Conservation (phyloP, 805 yeast species). For the Cyberlindnera xishuangbannaensis region DNA sequence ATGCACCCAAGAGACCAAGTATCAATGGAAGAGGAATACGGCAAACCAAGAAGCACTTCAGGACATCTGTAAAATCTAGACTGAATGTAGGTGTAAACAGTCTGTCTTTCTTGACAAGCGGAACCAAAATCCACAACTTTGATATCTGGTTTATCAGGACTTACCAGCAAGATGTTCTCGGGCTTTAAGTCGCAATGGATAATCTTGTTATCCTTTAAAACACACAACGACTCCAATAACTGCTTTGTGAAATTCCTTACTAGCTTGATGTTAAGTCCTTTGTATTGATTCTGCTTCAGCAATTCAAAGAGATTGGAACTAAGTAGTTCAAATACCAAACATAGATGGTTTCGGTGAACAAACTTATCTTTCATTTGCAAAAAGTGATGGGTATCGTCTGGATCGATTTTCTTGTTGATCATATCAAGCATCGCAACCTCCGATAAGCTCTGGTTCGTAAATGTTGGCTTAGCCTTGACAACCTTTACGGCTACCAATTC, state of each 20-base stretch:
- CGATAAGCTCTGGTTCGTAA: slow-evolving; percentile 82
- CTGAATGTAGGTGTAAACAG: slow-evolving; percentile 86
- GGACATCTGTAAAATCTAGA: slow-evolving; percentile 93
- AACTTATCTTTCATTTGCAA: slow-evolving; percentile 80
- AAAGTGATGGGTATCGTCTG: slow-evolving; percentile 67
- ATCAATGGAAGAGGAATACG: slow-evolving; percentile 89
- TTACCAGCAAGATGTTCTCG: slow-evolving; percentile 79
- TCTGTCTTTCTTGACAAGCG: slow-evolving; percentile 88
- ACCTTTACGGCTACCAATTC: slow-evolving; percentile 93
- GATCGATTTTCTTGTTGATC: slow-evolving; percentile 65
- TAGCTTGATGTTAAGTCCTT: slow-evolving; percentile 76
- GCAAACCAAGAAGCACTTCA: slow-evolving; percentile 86
- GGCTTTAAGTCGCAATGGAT: slow-evolving; percentile 98
- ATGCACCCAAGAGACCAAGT: slow-evolving; percentile 98
- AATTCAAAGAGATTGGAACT: slow-evolving; percentile 87
- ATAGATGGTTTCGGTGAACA: slow-evolving; percentile 86
- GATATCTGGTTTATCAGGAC: slow-evolving; percentile 61
- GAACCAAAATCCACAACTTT: slow-evolving; percentile 96
- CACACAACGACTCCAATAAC: slow-evolving; percentile 71
- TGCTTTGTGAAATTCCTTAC: slow-evolving; percentile 78
- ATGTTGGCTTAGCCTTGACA: slow-evolving; percentile 87
- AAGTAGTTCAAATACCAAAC: slow-evolving; percentile 85
- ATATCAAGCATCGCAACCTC: slow-evolving; percentile 85
- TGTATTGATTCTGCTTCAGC: slow-evolving; percentile 87
- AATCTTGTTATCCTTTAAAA: slow-evolving; percentile 74